These are phyloP conservation scores for Laetiporus sulphureus DNA, from an alignment of 1,284 basidiomycete species.

Conservation along the genomic window DNA sequence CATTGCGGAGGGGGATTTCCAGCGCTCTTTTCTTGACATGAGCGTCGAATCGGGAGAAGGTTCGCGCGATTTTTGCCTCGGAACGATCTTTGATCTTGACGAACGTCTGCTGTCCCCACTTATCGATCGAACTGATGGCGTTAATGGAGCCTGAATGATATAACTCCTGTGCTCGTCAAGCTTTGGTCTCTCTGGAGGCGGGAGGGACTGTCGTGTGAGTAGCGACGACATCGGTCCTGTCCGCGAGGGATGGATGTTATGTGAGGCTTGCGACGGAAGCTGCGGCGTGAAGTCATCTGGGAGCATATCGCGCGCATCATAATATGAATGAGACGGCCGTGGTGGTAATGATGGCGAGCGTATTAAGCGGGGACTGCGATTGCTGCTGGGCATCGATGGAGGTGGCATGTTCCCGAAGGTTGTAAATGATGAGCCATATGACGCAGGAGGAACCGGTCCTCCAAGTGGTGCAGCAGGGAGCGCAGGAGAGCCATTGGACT, in stretches of 20 bases:
- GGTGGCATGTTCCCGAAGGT: slow-evolving; percentile 31
- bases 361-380: slow-evolving; percentile 9
- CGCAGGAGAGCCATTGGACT: slow-evolving; percentile 46
- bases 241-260: slow-evolving; percentile 73
- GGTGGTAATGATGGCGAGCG: slow-evolving; percentile 10
- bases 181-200: slow-evolving; percentile 10
- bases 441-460: slow-evolving; percentile 44
- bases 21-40: background rate
- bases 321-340: slow-evolving; percentile 4
- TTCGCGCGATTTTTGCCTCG: slow-evolving; percentile 1
- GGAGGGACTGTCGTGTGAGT: slow-evolving; percentile 16
- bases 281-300: slow-evolving; percentile 67
- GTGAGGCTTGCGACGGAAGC: slow-evolving; percentile 59
- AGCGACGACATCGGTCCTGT: slow-evolving; percentile 24
- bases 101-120: slow-evolving; percentile 1
- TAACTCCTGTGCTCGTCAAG: too few relatives aligned
- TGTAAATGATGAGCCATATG: slow-evolving; percentile 66
- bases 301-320: slow-evolving; percentile 14
- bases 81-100: background rate
- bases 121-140: slow-evolving; percentile 1
- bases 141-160: too few relatives aligned
- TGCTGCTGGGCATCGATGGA: slow-evolving; percentile 9
- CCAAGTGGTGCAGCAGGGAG: slow-evolving; percentile 61
- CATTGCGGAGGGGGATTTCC: background rate
- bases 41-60: background rate